Evolutionary conservation across 768 basidiomycete species (phyloP).

Genomic region (Hysterangium stoloniferum): DNA sequence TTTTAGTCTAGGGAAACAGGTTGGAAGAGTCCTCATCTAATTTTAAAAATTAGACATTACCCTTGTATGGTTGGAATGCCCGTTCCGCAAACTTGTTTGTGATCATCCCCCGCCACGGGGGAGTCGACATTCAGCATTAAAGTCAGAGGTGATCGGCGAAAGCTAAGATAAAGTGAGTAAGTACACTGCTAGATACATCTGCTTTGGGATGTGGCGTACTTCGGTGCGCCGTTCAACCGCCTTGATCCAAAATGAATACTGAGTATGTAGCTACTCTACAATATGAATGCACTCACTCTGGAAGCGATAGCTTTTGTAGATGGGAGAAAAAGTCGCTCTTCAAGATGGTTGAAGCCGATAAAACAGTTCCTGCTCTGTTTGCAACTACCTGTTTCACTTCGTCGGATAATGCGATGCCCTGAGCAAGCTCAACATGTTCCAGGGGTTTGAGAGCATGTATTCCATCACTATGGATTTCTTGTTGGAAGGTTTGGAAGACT

Average conservation of each 20-base stretch:
- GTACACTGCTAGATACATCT: constrained; percentile 23
- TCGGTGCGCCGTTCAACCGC: constrained; percentile 3
- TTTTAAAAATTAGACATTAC: constrained; percentile 25
- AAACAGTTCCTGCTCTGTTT: constrained; percentile 74
- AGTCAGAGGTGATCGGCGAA: constrained; percentile 73
- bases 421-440: constrained; percentile 55
- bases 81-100: constrained; percentile 76
- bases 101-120: constrained; percentile 29
- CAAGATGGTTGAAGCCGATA: constrained; percentile 88
- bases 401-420: constrained; percentile 77
- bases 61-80: constrained; percentile 96
- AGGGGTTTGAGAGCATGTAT: constrained; percentile 76
- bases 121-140: constrained; percentile 30
- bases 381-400: constrained; percentile 84
- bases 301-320: constrained; percentile 92
- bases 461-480: constrained; percentile 76
- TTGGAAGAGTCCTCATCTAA: constrained; percentile 5
- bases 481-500: constrained; percentile 95
- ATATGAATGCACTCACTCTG: constrained; percentile 57
- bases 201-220: neutral
- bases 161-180: constrained; percentile 92
- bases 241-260: neutral
- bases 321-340: constrained; percentile 95
- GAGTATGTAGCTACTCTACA: no score
- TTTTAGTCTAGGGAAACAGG: constrained; percentile 45